Base-by-base conservation (phyloP, 768 basidiomycete species). In the Podaxis mareebaensis region DNA sequence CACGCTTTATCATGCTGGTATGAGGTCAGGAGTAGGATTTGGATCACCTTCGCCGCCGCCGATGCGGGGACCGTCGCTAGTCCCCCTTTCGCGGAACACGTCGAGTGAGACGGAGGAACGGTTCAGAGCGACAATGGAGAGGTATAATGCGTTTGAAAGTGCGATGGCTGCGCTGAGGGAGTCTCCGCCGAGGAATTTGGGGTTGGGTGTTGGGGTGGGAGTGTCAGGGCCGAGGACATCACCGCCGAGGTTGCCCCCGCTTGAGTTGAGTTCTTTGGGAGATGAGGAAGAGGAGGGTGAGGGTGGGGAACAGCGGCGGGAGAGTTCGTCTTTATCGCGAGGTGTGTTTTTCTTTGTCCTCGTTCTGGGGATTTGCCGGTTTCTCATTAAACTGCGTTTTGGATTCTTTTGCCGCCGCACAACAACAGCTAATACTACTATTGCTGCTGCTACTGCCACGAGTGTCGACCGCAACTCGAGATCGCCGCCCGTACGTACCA, bases 211-310 rank as follows among this genome's bases (percentile, higher is more conserved):
- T 48, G 46, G 42, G 20, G 48, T 24, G 22, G 38, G 24, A 22
- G 36, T 26, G 7, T 15, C 15, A 60, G 20, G 22, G 24, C 59
- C n/a, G 5, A 48, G n/a, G 48, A 53, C 53, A 17, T 62, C 61
- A 42, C 61, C 61, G 3, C 61, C 61, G 53, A 62, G 61, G 30
- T 38, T 62, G n/a, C 61, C 61, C n/a, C 61, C 61, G 15, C 42
- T 62, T 12, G 53, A 55, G 44, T 48, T 62, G 53, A 62, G 61
- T 48, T 38, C 53, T 24, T 30, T 38, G 46, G n/a, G 22, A 20
- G 33, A 59, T 48, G 46, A 22, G 28, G 58, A 59, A 20, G 44
- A 49, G 6, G 58, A 33, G 10, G 57, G 48, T 20, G 58, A 49
- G 28, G 39, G 44, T 33, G 38, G n/a, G n/a, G n/a, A n/a, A 22